These are phyloP conservation scores for Trichaptum fuscoviolaceum DNA, from an alignment of 768 basidiomycete species.

Conservation along the genomic window DNA sequence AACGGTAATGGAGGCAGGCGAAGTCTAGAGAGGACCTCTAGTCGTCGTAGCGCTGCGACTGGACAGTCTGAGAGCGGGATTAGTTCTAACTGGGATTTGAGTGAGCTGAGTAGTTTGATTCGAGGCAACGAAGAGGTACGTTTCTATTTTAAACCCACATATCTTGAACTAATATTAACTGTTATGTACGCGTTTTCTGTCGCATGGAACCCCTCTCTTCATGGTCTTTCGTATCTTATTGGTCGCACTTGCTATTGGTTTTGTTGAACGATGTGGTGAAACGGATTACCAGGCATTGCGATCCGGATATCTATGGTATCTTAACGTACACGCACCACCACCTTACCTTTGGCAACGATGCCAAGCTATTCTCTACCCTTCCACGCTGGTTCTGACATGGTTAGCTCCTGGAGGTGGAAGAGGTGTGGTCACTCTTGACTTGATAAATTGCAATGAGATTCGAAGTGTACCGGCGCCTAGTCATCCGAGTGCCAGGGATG, in stretches of 20 bases:
- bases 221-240: too few species aligned
- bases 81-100: conserved; percentile 26
- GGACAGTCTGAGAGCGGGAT: conserved; percentile 13
- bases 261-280: too few species aligned
- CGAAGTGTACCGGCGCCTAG: conserved; percentile 77
- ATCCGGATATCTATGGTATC: conserved; percentile 84
- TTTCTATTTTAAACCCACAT: not conserved
- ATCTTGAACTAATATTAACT: not conserved
- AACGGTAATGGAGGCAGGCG: not conserved
- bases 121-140: conserved; percentile 7
- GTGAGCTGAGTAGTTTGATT: conserved; percentile 20
- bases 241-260: too few species aligned
- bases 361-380: conserved; percentile 77
- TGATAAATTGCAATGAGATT: conserved; percentile 83
- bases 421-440: conserved; percentile 80
- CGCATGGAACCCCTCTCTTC: too few species aligned
- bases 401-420: conserved; percentile 76
- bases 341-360: conserved; percentile 80
- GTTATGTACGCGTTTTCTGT: not conserved
- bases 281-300: conserved; percentile 33
- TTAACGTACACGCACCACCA: conserved; percentile 82
- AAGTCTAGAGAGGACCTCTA: not conserved
- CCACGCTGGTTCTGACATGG: conserved; percentile 84
- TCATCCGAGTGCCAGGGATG: conserved; percentile 76
- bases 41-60: not conserved